Conservation (phyloP, 352 stramenopile genomes). For the Halophytophthora polymorphica region DNA sequence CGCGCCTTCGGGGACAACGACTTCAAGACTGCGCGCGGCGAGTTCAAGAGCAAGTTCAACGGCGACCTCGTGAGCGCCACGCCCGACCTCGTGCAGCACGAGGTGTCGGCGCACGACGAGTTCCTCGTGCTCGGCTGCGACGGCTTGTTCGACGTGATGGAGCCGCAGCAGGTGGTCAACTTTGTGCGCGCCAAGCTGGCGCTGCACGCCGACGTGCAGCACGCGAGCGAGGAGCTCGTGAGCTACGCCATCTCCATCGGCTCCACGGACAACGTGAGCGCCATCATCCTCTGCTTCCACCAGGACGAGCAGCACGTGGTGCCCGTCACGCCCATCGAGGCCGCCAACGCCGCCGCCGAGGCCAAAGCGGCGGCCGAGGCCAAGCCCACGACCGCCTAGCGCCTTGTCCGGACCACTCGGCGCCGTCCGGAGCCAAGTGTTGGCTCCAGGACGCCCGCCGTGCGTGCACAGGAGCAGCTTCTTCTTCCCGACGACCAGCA, state of each 20-base stretch:
- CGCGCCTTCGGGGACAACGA: conserved; percentile 84
- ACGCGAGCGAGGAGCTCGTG: conserved; percentile 80
- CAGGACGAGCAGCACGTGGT: conserved; percentile 38
- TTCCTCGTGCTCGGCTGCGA: conserved; percentile 84
- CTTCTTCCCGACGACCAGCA: background rate
- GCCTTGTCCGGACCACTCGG: conserved; percentile 8
- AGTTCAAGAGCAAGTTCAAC: conserved; percentile 81
- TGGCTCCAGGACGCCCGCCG: background rate
- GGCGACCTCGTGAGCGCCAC: conserved; percentile 73
- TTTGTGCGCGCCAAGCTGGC: conserved; percentile 74
- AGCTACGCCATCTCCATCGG: conserved; percentile 77
- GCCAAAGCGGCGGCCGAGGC: conserved; percentile 26
- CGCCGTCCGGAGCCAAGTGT: conserved; percentile 7
- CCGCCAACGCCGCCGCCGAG: conserved; percentile 16
- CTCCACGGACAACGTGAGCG: conserved; percentile 83
- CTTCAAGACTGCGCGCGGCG: conserved; percentile 80
- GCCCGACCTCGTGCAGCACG: conserved; percentile 61
- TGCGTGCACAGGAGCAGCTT: conserved; percentile 3
- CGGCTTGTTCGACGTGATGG: conserved; percentile 85
- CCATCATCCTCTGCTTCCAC: conserved; percentile 78
- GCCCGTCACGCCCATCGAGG: conserved; percentile 34
- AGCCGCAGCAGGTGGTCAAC: conserved; percentile 75
- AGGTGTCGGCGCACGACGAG: conserved; percentile 58
- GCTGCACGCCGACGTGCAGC: conserved; percentile 68
- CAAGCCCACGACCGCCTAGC: conserved; percentile 13